Evolutionary conservation across 2,329 filamentous ascomycete genomes (phyloP), one percentile per base, ranked within the genome.

Genomic region (Xylariaceae sp.): DNA sequence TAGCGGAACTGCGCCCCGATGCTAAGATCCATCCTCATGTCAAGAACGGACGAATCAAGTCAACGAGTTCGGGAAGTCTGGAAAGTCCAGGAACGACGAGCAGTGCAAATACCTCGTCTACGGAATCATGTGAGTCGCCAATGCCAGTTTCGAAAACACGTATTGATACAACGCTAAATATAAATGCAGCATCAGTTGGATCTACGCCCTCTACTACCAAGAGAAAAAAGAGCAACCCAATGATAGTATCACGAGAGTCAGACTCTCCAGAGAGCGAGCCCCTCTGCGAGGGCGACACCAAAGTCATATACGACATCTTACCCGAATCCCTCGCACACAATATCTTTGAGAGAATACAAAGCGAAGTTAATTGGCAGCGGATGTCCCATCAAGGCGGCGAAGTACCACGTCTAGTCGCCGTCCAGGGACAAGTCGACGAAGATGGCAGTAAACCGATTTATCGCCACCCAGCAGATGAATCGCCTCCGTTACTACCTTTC

Each of bases 301-400:
- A 78, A 42, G 79, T 97, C 41, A 76, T 91, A 39, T 76, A 85
- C 58, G 75, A 91, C 59, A 72, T 96, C 34, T 78, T 96, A 1
- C 77, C 88, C 1, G 66, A 71, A 0, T 66, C 74, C 5, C 65
- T 87, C 1, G 76, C 77, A 3, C 72, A 80, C 1, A 75, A 77
- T 12, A 79, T 87, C 4, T 96, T 96, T 68, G 77, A 85, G 26
- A 79, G 78, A 40, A 74, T 96, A 12, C 83, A 83, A 50, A 73
- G 80, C 11, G 91, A 97, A 68, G 84, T 96, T 0, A 75, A 80
- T 61, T 99, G 92, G 91, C 86, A 92, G 67, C 87, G 82, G 60
- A 97, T 99, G 94, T 86, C 86, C 43, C 94, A 97, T 64, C 87
- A 92, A 61, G 89, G 89, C 35, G 91, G 94, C 30, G 87, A 94